A percentile compares a stretch with the other conserved stretches of the same genome.
Evolutionary conservation across 2,329 filamentous ascomycete species (phyloP).

Genomic region (Hirsutella thompsonii): DNA sequence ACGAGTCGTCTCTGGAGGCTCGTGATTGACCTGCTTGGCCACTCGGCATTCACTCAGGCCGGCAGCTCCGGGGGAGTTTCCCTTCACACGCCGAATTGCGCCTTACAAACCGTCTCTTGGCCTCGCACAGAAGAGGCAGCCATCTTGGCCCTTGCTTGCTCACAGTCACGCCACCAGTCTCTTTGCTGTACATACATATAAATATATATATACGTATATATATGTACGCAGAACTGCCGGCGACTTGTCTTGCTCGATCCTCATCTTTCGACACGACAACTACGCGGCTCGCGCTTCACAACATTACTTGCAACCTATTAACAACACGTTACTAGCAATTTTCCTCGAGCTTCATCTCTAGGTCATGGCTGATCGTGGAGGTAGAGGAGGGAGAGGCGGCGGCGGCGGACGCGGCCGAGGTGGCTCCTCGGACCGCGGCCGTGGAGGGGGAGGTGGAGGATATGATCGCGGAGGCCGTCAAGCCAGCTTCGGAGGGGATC

Average conservation of each 20-base stretch:
- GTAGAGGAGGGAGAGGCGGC: constrained; percentile 9
- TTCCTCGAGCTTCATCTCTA: not conserved
- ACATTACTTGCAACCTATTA: not conserved
- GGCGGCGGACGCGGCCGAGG: constrained; percentile 4
- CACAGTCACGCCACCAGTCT: not conserved
- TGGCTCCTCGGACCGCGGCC: constrained; percentile 8
- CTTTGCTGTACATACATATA: not conserved
- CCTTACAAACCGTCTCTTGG: not conserved
- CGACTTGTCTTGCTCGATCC: too few species aligned
- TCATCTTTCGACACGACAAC: too few species aligned
- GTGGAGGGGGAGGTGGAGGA: not conserved
- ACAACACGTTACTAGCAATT: not conserved
- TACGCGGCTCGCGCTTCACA: not conserved
- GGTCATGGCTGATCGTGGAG: constrained; percentile 15
- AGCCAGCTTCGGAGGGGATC: too few species aligned
- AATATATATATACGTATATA: not conserved
- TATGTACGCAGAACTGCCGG: too few species aligned
- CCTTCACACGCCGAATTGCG: too few species aligned
- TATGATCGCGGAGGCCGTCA: constrained; percentile 1
- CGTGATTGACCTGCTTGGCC: too few species aligned
- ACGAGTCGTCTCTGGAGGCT: too few species aligned
- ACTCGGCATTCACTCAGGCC: too few species aligned
- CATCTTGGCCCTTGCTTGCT: not conserved
- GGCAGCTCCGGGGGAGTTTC: too few species aligned
- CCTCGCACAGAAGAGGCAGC: not conserved